Conservation (phyloP, 495 filamentous ascomycete species). For the Copromyces sp. region DNA sequence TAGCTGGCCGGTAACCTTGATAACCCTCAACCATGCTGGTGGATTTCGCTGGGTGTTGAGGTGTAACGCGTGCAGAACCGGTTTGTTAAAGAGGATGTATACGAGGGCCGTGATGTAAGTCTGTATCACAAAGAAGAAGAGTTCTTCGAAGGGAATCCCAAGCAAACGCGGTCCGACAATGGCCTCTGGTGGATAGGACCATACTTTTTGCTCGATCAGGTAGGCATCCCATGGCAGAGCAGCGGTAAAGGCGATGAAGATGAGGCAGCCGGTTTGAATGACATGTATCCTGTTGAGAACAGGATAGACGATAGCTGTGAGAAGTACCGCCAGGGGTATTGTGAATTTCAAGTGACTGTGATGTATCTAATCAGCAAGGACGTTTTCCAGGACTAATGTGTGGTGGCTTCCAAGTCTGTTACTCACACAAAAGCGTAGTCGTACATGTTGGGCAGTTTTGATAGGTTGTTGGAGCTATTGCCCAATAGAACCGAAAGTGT, state of each 20-base stretch:
- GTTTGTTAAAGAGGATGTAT: slow-evolving; percentile 54
- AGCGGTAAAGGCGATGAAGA: slow-evolving; percentile 45
- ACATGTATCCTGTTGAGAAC: slow-evolving; percentile 47
- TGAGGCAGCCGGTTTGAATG: slow-evolving; percentile 47
- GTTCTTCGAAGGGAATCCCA: slow-evolving; percentile 52
- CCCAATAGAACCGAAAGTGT: background rate
- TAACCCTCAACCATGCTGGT: slow-evolving; percentile 7
- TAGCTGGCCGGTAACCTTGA: slow-evolving; percentile 31
- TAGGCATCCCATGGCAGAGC: slow-evolving; percentile 67
- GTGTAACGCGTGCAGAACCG: slow-evolving; percentile 47
- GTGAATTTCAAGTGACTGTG: slow-evolving; percentile 57
- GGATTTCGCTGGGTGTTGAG: slow-evolving; percentile 23
- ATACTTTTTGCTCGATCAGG: slow-evolving; percentile 50
- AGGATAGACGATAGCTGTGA: slow-evolving; percentile 48
- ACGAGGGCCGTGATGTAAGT: slow-evolving; percentile 58
- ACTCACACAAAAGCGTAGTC: slow-evolving; percentile 59
- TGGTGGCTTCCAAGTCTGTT: background rate
- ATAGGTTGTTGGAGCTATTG: background rate
- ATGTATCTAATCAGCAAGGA: background rate
- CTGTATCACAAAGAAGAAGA: slow-evolving; percentile 70
- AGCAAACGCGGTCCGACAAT: slow-evolving; percentile 48
- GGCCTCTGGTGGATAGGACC: slow-evolving; percentile 55
- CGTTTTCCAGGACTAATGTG: background rate
- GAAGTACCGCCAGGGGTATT: slow-evolving; percentile 46
- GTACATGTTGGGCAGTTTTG: slow-evolving; percentile 33